Evolutionary conservation across 257 asterid species (phyloP), one percentile per base, ranked within the genome.

Genomic region (Primulina eburnea): DNA sequence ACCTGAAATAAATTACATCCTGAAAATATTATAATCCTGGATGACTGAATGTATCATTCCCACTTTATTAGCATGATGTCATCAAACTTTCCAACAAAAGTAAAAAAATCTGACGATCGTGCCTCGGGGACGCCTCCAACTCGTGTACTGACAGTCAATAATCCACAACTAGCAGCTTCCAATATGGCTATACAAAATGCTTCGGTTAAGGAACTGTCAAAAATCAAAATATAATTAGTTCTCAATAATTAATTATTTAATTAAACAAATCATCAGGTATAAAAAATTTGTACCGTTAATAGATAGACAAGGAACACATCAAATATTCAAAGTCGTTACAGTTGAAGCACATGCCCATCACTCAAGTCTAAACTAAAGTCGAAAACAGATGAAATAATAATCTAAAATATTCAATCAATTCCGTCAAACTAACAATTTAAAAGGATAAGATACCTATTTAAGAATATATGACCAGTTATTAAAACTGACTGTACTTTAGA

Each of bases 111-210:
- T 47, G 57, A 75, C 76, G 75, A 72, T 68, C 95, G 68, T 94
- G 79, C 99, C 97, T 94, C 97, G 60, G 97, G 99, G 78, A 94
- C 99, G 69, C 99, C 99, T 76, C 99, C 97, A 29, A 94, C 99
- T 33, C 95, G 93, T 74, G 99, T 94, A 73, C 97, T 91, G 89
- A 94, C 99, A 64, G 99, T 91, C 84, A 94, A 73, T 80, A 94
- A 76, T 78, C 99, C 99, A 77, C 97, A 91, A 79, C 96, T 94
- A 77, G 97, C 96, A 73, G 97, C 99, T 82, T 94, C 99, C 81
- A 94, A 72, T 79, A 91, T 90, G 73, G 97, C 98, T 73, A 92
- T 92, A 81, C 98, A 92, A 78, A 92, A 92, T 69, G 98, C 98
- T 82, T 94, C 99, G 64, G 97, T 94, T 75, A 94, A 87, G 52